Evolutionary conservation across 345 rosid genomes (phyloP).

Genomic region (Eutrema heterophyllum): DNA sequence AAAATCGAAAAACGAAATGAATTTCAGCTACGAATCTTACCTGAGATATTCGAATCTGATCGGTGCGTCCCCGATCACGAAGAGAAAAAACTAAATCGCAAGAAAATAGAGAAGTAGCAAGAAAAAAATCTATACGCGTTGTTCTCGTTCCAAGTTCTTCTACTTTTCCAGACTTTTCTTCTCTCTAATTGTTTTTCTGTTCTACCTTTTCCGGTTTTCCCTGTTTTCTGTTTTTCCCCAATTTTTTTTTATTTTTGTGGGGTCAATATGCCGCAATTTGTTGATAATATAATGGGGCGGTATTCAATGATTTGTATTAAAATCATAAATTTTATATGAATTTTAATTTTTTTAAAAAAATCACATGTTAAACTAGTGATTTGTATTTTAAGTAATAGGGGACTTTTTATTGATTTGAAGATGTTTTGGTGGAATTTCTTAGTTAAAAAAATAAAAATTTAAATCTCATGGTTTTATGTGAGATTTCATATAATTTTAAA

Average conservation of each 20-base stretch:
- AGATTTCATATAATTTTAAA: too few relatives aligned
- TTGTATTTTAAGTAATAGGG: too few relatives aligned
- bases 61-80: constrained; percentile 16
- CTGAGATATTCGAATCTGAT: constrained; percentile 16
- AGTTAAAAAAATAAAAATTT: too few relatives aligned
- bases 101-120: background rate
- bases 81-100: constrained; percentile 11
- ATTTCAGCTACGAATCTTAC: constrained; percentile 25
- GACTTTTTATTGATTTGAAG: too few relatives aligned
- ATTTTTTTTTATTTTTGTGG: background rate
- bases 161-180: constrained; percentile 28
- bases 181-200: background rate
- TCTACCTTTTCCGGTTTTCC: background rate
- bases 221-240: constrained; percentile 8
- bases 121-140: constrained; percentile 13
- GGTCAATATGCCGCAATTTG: too few relatives aligned
- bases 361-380: too few relatives aligned
- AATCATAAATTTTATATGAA: too few relatives aligned
- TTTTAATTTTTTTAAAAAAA: too few relatives aligned
- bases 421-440: too few relatives aligned
- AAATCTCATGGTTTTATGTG: too few relatives aligned
- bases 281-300: too few relatives aligned
- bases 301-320: too few relatives aligned
- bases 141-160: constrained; percentile 16
- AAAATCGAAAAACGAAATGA: constrained; percentile 1